Percentiles rank a stretch among this genome's conserved stretches.
phyloP scores from a whole-genome alignment of 768 basidiomycete genomes.

The Grammothele lineata region DNA sequence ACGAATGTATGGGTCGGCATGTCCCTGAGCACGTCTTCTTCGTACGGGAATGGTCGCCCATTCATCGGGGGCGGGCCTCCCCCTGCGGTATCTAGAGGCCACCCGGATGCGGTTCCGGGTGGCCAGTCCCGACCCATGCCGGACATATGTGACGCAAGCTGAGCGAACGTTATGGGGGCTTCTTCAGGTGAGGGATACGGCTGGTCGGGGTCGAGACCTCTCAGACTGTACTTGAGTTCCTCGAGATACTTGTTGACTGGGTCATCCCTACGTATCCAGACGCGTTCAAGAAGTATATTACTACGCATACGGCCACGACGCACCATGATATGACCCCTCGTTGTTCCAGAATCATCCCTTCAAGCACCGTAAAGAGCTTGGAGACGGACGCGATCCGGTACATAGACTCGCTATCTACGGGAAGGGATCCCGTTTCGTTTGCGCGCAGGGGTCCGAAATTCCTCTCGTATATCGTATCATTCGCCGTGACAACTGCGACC shows the following conservation, averaged over 20 bases:
- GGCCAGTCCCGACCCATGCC: conserved; percentile 35
- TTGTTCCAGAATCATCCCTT: conserved; percentile 46
- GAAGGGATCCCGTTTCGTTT: conserved; percentile 6
- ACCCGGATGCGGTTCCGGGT: conserved; percentile 29
- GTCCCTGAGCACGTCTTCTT: conserved; percentile 31
- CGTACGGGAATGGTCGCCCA: conserved; percentile 29
- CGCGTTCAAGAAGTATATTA: neutral
- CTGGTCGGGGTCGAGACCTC: conserved; percentile 14
- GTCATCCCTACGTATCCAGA: conserved; percentile 44
- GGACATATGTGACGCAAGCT: conserved; percentile 30
- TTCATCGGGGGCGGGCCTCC: conserved; percentile 26
- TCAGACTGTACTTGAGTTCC: conserved; percentile 28
- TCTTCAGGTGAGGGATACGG: neutral
- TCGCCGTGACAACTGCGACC: conserved; percentile 43
- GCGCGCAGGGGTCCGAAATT: conserved; percentile 33
- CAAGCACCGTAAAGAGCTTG: conserved; percentile 46
- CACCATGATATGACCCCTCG: conserved; percentile 33
- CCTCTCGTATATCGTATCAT: conserved; percentile 41
- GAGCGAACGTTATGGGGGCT: conserved; percentile 22
- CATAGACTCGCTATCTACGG: conserved; percentile 35
- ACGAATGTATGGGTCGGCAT: conserved; percentile 36
- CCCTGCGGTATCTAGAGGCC: conserved; percentile 35
- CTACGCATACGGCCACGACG: neutral
- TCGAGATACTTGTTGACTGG: conserved; percentile 42
- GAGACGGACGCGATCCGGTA: conserved; percentile 51